phyloP scores from a whole-genome alignment of 768 basidiomycete genomes.

The Tulasnella sp. region DNA sequence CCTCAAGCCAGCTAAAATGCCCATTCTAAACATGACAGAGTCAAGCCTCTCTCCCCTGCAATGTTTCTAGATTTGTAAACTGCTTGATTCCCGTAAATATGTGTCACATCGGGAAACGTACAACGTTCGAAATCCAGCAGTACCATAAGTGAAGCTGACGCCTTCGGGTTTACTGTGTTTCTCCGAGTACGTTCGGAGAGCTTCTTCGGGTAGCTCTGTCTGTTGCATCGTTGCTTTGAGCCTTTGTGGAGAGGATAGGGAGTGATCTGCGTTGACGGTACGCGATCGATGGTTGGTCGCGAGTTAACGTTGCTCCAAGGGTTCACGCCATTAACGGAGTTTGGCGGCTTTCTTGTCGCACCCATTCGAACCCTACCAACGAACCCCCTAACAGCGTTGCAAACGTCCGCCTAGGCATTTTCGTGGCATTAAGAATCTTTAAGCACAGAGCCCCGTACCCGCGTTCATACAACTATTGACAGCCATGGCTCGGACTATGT shows the following conservation, averaged over 20 bases:
- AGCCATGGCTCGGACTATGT: slow-evolving; percentile 1
- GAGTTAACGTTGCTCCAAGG: background rate
- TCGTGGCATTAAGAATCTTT: too few relatives aligned
- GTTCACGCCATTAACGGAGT: background rate
- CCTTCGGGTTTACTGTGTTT: slow-evolving; percentile 62
- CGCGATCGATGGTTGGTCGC: background rate
- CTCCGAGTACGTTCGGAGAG: slow-evolving; percentile 34
- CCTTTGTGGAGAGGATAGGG: background rate
- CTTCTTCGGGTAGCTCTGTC: background rate
- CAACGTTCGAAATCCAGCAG: slow-evolving; percentile 89
- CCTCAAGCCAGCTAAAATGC: slow-evolving; percentile 78
- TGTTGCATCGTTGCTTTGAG: background rate
- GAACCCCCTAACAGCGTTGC: too few relatives aligned
- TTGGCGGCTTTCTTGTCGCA: background rate
- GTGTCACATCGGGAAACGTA: slow-evolving; percentile 37
- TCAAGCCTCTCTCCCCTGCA: slow-evolving; percentile 63
- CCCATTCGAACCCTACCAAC: too few relatives aligned
- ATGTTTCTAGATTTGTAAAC: slow-evolving; percentile 17
- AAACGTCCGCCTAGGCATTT: too few relatives aligned
- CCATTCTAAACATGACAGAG: slow-evolving; percentile 90
- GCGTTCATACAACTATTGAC: background rate
- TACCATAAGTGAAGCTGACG: slow-evolving; percentile 78
- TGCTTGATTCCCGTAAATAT: slow-evolving; percentile 15
- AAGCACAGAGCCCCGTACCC: too few relatives aligned
- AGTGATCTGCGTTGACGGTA: background rate